These are phyloP conservation scores for Pseudognaphalium luteoalbum DNA, from an alignment of 129 eudicot species.

Conservation along the genomic window DNA sequence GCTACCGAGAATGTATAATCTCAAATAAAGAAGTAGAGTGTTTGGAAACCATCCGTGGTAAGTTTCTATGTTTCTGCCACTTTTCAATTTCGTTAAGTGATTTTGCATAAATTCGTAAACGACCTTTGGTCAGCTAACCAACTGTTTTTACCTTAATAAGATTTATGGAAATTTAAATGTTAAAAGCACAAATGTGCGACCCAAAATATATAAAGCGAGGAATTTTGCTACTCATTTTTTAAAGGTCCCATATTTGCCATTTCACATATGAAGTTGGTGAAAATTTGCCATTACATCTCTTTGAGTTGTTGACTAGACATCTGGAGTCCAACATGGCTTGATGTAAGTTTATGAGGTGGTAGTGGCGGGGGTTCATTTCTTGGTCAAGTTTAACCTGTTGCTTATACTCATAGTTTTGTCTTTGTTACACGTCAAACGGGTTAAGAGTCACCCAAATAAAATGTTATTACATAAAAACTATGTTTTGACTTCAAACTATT, in stretches of 20 bases:
- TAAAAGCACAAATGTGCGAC: background rate
- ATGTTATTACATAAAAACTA: too few species aligned
- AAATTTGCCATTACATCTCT: too few species aligned
- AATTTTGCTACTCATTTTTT: background rate
- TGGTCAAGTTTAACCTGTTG: background rate
- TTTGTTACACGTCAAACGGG: background rate
- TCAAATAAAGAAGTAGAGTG: slow-evolving; percentile 22
- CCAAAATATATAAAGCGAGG: background rate
- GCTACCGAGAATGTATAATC: slow-evolving; percentile 29
- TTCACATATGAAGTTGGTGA: background rate
- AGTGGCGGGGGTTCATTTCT: too few species aligned
- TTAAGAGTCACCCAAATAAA: background rate
- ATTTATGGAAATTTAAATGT: too few species aligned
- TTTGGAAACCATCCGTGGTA: background rate
- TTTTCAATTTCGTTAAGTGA: background rate
- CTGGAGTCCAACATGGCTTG: too few species aligned
- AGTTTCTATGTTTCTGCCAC: background rate
- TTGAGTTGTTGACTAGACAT: too few species aligned
- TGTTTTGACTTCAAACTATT: too few species aligned
- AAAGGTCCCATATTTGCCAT: background rate
- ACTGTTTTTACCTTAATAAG: background rate
- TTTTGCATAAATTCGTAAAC: background rate
- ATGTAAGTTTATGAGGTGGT: too few species aligned
- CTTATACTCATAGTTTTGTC: background rate
- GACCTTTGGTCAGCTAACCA: background rate